Evolutionary conservation across 768 basidiomycete species (phyloP).

Genomic region (Suillus clintonianus): DNA sequence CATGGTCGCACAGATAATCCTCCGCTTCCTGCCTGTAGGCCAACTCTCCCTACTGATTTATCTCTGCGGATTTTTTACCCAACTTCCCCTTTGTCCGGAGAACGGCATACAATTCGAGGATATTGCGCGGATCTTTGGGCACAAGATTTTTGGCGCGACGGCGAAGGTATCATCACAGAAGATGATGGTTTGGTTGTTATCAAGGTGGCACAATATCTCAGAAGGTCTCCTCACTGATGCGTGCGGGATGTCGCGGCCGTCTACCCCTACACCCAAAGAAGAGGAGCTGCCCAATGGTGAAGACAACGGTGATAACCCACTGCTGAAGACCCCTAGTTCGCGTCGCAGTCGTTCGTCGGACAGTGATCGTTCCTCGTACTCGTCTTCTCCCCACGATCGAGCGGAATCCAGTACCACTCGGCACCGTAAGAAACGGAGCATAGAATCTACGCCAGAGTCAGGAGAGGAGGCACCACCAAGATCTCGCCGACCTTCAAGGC

Average conservation of each 20-base stretch:
- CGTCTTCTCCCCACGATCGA: slow-evolving; percentile 15
- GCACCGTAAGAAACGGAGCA: slow-evolving; percentile 14
- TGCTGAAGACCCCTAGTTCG: slow-evolving; percentile 9
- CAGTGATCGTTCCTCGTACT: slow-evolving; percentile 2
- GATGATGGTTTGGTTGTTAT: slow-evolving; percentile 36
- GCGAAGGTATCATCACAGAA: slow-evolving; percentile 23
- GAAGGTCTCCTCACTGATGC: slow-evolving; percentile 24
- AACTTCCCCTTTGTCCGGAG: slow-evolving; percentile 50
- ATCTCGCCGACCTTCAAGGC: not conserved
- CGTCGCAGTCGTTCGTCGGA: slow-evolving; percentile 7
- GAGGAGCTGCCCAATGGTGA: not conserved
- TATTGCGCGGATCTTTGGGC: slow-evolving; percentile 49
- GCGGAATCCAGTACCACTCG: slow-evolving; percentile 13
- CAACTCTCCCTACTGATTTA: slow-evolving; percentile 45
- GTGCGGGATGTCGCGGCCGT: slow-evolving; percentile 22
- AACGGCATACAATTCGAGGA: slow-evolving; percentile 49
- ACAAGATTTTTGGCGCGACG: slow-evolving; percentile 38
- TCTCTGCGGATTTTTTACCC: slow-evolving; percentile 50
- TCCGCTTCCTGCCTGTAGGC: slow-evolving; percentile 48
- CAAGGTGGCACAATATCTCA: slow-evolving; percentile 27
- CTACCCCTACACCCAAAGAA: slow-evolving; percentile 9
- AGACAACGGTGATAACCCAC: not conserved
- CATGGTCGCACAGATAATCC: slow-evolving; percentile 45
- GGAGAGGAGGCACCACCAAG: not conserved
- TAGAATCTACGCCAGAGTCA: slow-evolving; percentile 10